phyloP scores from a whole-genome alignment of 768 basidiomycete genomes.

The Flagelloscypha sp. region DNA sequence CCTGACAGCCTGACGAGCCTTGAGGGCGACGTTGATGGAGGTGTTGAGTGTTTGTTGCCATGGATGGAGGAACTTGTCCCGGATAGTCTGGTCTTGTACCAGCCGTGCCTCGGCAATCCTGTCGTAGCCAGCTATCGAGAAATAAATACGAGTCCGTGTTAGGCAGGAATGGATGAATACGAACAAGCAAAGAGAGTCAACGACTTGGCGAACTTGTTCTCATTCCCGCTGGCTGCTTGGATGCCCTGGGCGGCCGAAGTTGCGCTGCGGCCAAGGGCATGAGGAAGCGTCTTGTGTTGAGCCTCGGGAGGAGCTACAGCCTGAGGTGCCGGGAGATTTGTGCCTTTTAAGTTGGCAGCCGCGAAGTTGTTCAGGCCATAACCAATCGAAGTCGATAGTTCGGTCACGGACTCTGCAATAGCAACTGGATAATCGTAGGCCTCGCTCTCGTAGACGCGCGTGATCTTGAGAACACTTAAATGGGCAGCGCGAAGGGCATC shows the following conservation, averaged over 20 bases:
- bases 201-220: slow-evolving; percentile 70
- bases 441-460: slow-evolving; percentile 83
- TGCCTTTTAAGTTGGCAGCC: slow-evolving; percentile 81
- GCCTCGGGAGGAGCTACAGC: slow-evolving; percentile 45
- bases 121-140: slow-evolving; percentile 75
- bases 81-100: slow-evolving; percentile 69
- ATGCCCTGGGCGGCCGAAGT: slow-evolving; percentile 46
- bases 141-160: no score
- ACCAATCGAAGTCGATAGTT: slow-evolving; percentile 62
- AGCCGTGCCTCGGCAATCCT: slow-evolving; percentile 73
- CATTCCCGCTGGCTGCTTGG: slow-evolving; percentile 34
- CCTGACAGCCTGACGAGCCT: slow-evolving; percentile 79
- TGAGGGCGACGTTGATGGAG: slow-evolving; percentile 83
- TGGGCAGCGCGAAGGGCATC: slow-evolving; percentile 85
- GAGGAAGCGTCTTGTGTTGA: slow-evolving; percentile 94
- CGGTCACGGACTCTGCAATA: slow-evolving; percentile 73
- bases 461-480: slow-evolving; percentile 72
- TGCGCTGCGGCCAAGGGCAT: slow-evolving; percentile 83
- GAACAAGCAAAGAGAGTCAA: slow-evolving; percentile 77
- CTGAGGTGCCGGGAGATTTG: slow-evolving; percentile 71
- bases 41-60: slow-evolving; percentile 86
- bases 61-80: slow-evolving; percentile 59
- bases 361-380: slow-evolving; percentile 78
- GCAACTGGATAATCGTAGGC: slow-evolving; percentile 86
- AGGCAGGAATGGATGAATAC: no score